Evolutionary conservation across 1,139 yeast species (phyloP).

Genomic region (Pneumocystis wakefieldiae): DNA sequence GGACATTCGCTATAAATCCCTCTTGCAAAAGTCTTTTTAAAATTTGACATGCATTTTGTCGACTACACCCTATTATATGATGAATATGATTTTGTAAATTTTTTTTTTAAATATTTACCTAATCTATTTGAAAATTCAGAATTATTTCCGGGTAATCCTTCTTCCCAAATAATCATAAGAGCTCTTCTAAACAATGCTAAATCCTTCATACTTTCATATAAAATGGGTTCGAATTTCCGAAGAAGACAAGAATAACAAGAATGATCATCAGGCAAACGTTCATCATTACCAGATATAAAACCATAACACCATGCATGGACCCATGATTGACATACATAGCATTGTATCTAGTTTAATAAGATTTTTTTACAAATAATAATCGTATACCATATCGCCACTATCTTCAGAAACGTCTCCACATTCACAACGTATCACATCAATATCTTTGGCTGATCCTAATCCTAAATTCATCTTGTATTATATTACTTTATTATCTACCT

Average conservation of each 20-base stretch:
- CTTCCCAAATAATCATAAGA: conserved; percentile 1
- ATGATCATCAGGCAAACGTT: conserved; percentile 1
- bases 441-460: not conserved
- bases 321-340: conserved; percentile 1
- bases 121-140: not conserved
- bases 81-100: not conserved
- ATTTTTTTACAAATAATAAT: not conserved
- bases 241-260: conserved; percentile 2
- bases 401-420: not conserved
- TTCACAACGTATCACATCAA: not conserved
- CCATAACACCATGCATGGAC: conserved; percentile 4
- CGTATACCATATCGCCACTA: not conserved
- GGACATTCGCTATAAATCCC: not conserved
- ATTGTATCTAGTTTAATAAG: not conserved
- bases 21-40: not conserved
- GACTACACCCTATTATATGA: not conserved
- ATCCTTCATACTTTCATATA: not conserved
- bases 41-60: not conserved
- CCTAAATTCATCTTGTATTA: not conserved
- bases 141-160: not conserved
- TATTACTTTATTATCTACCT: not conserved
- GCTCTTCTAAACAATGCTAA: conserved; percentile 1
- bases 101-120: not conserved
- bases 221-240: not conserved
- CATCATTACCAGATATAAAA: conserved; percentile 1